phyloP scores from a whole-genome alignment of 2,329 filamentous ascomycete species.

The Dendrostoma leiphaemia region DNA sequence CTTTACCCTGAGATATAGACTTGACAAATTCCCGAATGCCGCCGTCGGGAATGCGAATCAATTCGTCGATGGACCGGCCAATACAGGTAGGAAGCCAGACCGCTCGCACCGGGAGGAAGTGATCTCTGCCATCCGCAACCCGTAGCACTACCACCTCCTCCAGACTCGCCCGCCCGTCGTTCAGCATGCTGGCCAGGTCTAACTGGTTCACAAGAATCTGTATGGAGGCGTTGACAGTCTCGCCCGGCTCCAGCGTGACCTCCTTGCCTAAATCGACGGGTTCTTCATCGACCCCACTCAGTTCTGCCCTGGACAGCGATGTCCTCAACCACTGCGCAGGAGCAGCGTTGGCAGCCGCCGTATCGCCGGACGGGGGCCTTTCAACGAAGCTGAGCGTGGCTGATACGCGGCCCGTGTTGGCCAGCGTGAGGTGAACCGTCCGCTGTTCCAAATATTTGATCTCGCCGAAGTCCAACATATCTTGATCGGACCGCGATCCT shows the following conservation, averaged over 20 bases:
- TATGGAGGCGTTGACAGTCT: constrained; percentile 71
- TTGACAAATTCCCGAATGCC: constrained; percentile 60
- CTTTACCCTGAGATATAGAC: constrained; percentile 28
- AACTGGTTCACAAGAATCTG: constrained; percentile 65
- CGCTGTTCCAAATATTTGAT: constrained; percentile 68
- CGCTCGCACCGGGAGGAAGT: constrained; percentile 82
- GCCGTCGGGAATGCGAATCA: constrained; percentile 81
- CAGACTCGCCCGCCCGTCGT: constrained; percentile 62
- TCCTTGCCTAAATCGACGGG: constrained; percentile 37
- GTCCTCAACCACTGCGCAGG: constrained; percentile 70
- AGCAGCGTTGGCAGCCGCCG: constrained; percentile 25
- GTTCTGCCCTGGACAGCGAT: constrained; percentile 55
- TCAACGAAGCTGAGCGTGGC: constrained; percentile 81
- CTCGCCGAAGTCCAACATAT: constrained; percentile 70
- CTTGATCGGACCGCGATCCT: constrained; percentile 46
- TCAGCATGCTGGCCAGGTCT: constrained; percentile 65
- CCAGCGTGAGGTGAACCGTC: constrained; percentile 72
- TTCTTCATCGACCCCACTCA: constrained; percentile 28
- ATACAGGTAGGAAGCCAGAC: constrained; percentile 81
- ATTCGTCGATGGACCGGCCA: constrained; percentile 80
- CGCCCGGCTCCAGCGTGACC: constrained; percentile 78
- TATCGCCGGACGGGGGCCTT: constrained; percentile 53
- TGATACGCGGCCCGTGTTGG: constrained; percentile 83
- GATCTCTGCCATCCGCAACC: constrained; percentile 79
- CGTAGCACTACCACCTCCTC: constrained; percentile 89